Evolutionary conservation across 345 rosid genomes (phyloP).

Genomic region (Sisymbrium altissimum): DNA sequence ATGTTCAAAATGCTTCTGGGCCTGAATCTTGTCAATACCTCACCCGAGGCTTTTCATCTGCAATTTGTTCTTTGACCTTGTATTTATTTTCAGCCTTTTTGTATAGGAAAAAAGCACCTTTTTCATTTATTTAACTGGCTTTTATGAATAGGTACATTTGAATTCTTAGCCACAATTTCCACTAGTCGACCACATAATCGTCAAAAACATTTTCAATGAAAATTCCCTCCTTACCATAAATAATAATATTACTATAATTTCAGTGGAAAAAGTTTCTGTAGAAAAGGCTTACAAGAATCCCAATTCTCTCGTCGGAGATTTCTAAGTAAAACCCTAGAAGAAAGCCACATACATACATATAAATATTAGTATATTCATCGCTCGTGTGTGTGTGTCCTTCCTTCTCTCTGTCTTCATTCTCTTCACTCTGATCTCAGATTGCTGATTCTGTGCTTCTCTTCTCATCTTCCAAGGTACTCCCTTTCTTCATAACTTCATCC

Average conservation of each 20-base stretch:
- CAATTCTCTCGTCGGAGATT: slow-evolving; percentile 26
- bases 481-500: too few species aligned
- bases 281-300: slow-evolving; percentile 10
- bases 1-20: too few species aligned
- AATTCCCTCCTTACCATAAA: slow-evolving; percentile 6
- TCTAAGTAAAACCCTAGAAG: slow-evolving; percentile 31
- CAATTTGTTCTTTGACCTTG: too few species aligned
- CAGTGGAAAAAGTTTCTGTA: neutral
- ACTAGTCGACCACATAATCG: neutral
- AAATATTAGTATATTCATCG: neutral
- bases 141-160: neutral
- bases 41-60: too few species aligned
- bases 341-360: neutral
- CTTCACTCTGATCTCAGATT: slow-evolving; percentile 18
- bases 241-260: neutral
- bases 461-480: slow-evolving; percentile 22
- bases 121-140: neutral
- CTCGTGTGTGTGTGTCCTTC: slow-evolving; percentile 14
- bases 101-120: neutral
- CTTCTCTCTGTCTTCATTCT: neutral
- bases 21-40: too few species aligned
- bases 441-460: slow-evolving; percentile 10
- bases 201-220: neutral
- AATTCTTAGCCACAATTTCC: slow-evolving; percentile 13
- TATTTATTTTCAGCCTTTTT: too few species aligned